A percentile compares a stretch with the other conserved stretches of the same genome.
Evolutionary conservation across 768 basidiomycete genomes (phyloP).

Genomic region (Ramaria sp.): DNA sequence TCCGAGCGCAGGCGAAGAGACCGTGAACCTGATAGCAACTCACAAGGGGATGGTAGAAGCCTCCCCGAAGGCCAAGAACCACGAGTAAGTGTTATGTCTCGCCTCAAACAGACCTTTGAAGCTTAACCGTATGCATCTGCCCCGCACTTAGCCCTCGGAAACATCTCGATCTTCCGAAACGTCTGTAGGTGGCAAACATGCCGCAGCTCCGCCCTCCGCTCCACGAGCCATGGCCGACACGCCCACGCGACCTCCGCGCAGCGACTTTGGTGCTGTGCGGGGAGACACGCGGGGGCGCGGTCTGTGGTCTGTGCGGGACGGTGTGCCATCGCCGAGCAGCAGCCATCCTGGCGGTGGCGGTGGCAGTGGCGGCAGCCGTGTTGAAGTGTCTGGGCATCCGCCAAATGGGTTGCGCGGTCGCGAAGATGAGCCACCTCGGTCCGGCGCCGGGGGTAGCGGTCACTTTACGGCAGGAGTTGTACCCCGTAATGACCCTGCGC

Average conservation of each 20-base stretch:
- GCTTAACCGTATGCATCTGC: background rate
- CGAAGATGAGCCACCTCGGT: background rate
- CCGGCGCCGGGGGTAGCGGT: too few species aligned
- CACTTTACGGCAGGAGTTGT: background rate
- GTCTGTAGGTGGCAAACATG: background rate
- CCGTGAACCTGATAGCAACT: slow-evolving; percentile 35
- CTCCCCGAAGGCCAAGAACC: slow-evolving; percentile 15
- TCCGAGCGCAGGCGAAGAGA: slow-evolving; percentile 58
- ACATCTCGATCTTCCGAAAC: background rate
- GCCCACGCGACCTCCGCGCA: background rate
- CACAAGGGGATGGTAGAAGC: slow-evolving; percentile 29
- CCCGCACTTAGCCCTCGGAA: background rate
- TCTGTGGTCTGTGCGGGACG: slow-evolving; percentile 4
- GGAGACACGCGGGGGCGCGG: background rate
- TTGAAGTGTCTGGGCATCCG: background rate
- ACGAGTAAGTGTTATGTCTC: background rate
- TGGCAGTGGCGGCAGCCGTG: background rate
- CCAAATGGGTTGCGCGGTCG: background rate
- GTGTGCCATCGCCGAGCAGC: background rate
- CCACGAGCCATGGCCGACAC: slow-evolving; percentile 54
- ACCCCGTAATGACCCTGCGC: background rate
- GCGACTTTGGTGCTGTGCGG: background rate
- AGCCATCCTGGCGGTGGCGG: background rate
- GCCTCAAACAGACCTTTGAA: background rate
- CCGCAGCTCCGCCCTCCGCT: slow-evolving; percentile 43